These are phyloP conservation scores for Malus sieversii DNA, from an alignment of 306 rosid genomes.

Conservation along the genomic window DNA sequence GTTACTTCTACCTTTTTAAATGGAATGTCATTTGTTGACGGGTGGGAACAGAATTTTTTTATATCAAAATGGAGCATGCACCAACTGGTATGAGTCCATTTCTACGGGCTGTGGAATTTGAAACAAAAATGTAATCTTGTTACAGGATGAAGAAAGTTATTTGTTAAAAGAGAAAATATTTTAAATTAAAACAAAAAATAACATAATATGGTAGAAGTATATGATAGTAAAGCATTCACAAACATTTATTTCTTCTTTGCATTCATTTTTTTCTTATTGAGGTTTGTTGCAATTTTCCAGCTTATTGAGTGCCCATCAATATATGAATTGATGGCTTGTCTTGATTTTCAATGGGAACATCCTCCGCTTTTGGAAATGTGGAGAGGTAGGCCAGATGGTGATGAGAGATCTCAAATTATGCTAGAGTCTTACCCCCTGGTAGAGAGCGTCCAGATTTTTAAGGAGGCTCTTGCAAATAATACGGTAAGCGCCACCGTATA, in stretches of 20 bases:
- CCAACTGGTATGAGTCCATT: conserved; percentile 66
- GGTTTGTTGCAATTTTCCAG: conserved; percentile 43
- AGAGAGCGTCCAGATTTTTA: conserved; percentile 49
- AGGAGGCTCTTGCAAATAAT: conserved; percentile 67
- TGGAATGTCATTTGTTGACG: conserved; percentile 93
- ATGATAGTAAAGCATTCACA: neutral
- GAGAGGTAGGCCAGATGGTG: conserved; percentile 50
- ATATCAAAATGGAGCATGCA: conserved; percentile 99
- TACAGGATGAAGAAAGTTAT: neutral
- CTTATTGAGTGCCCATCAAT: conserved; percentile 90
- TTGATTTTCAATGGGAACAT: conserved; percentile 64
- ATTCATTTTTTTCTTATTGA: neutral
- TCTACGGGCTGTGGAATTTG: neutral
- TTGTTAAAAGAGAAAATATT: neutral
- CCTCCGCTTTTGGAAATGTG: conserved; percentile 68
- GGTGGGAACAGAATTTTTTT: conserved; percentile 83
- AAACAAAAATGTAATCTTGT: neutral
- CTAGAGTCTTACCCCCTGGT: conserved; percentile 70
- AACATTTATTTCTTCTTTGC: neutral
- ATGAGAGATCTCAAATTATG: conserved; percentile 46
- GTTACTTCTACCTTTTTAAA: conserved; percentile 60
- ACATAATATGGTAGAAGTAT: neutral
- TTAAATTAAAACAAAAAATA: neutral
- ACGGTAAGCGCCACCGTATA: conserved; percentile 36
- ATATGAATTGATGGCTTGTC: conserved; percentile 69